Base-by-base conservation (phyloP, 306 rosid species). In the Lotus japonicus region DNA sequence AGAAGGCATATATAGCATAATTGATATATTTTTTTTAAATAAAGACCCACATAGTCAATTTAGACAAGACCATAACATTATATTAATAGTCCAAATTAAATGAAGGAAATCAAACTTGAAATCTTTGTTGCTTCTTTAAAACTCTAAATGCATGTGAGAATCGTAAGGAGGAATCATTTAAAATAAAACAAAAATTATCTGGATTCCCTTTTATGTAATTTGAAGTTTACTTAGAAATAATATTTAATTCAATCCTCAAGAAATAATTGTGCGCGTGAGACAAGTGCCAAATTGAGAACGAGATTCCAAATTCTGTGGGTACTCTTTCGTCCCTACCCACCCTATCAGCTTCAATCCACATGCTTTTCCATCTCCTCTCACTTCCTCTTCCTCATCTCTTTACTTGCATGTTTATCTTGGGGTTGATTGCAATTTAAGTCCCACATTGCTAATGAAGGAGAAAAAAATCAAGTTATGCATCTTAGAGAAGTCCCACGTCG, bases 241-340 rank as follows among this genome's bases (percentile, higher is more conserved):
- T 55, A n/a, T 7, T 4, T 55, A 28, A 55, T n/a, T 26, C n/a
- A 55, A 54, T 23, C 23, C 4, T 3, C 15, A 52, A 17, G 9
- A 38, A 38, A 38, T 7, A 11, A 11, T 31, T 46, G 58, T 8
- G 69, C 55, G 69, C 70, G 67, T 58, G 56, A 17, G 51, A 46
- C 48, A 71, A 58, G 23, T 17, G 19, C 0, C 51, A 10, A 56
- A 46, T 64, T 1, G 4, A 46, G 28, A 46, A 5, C 4, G 15
- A 64, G 70, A 28, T 71, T 71, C 76, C 75, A 33, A 44, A 14
- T 69, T 69, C 44, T 14, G 39, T 43, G 55, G 45, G 38, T 28
- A 54, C 65, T 42, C 52, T 11, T 28, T 21, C 8, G 13, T 19
- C 50, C 21, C 52, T 13, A 9, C 60, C 9, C 4, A 11, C 31